phyloP scores from a whole-genome alignment of 1,284 basidiomycete species.

The Bondarzewia mesenterica region DNA sequence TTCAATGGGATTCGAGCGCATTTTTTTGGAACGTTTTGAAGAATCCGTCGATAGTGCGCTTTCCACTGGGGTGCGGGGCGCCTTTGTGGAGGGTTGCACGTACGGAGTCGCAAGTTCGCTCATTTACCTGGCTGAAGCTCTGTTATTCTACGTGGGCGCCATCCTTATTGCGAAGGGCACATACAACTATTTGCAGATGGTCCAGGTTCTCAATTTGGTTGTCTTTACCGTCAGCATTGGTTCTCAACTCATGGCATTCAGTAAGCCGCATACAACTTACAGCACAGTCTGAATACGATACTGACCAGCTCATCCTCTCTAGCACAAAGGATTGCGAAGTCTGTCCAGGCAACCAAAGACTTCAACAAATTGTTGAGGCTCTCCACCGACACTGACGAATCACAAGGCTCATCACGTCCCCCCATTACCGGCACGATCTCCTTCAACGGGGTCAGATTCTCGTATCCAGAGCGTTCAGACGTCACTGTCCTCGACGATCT shows the following conservation, averaged over 20 bases:
- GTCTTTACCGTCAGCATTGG: constrained; percentile 93
- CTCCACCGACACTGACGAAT: constrained; percentile 54
- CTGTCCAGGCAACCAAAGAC: constrained; percentile 73
- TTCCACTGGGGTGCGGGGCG: constrained; percentile 64
- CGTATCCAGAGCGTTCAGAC: constrained; percentile 77
- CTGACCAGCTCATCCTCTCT: constrained; percentile 13
- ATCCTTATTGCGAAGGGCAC: constrained; percentile 74
- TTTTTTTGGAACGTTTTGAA: constrained; percentile 69
- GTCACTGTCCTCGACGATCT: constrained; percentile 62
- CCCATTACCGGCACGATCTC: constrained; percentile 55
- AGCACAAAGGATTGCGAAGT: constrained; percentile 79
- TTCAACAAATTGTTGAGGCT: constrained; percentile 66
- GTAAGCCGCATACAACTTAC: constrained; percentile 34
- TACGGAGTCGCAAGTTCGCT: constrained; percentile 75
- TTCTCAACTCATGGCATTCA: constrained; percentile 81
- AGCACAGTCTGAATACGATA: too few relatives aligned
- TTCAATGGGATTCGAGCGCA: constrained; percentile 79
- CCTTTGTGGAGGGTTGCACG: constrained; percentile 79
- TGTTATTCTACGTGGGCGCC: constrained; percentile 88
- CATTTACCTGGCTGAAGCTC: constrained; percentile 83
- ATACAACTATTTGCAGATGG: constrained; percentile 83
- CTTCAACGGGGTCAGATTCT: constrained; percentile 70
- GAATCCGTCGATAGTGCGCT: constrained; percentile 54
- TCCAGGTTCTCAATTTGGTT: constrained; percentile 85
- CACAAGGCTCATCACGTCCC: constrained; percentile 58